phyloP scores from a whole-genome alignment of 257 asterid species.

The Craterostigma plantagineum region DNA sequence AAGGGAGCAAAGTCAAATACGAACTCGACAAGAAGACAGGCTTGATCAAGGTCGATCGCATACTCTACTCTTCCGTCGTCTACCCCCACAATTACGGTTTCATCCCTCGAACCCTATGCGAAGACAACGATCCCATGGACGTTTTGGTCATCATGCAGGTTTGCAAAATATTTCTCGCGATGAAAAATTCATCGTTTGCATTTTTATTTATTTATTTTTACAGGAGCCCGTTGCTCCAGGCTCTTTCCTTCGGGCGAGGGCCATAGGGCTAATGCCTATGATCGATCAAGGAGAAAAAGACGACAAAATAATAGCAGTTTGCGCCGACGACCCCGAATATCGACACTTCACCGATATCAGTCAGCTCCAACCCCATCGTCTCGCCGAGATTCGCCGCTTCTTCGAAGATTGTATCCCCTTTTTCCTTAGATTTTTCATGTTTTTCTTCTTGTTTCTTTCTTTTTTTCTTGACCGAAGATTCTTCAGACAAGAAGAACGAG shows the following conservation, averaged over 20 bases:
- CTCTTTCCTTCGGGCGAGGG: slow-evolving; percentile 88
- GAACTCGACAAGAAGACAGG: slow-evolving; percentile 98
- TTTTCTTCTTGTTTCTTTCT: neutral
- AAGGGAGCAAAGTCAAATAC: slow-evolving; percentile 91
- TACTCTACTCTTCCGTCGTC: slow-evolving; percentile 80
- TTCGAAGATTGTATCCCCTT: slow-evolving; percentile 90
- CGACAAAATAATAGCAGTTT: slow-evolving; percentile 89
- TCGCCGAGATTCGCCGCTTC: slow-evolving; percentile 80
- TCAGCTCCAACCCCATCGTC: slow-evolving; percentile 92
- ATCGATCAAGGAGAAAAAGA: slow-evolving; percentile 98
- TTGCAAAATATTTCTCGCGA: neutral
- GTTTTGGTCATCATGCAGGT: slow-evolving; percentile 97
- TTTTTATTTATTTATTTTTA: neutral
- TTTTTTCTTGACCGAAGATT: no score
- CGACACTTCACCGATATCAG: slow-evolving; percentile 77
- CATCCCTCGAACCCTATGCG: slow-evolving; percentile 93
- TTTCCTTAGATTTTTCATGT: neutral
- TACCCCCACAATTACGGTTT: slow-evolving; percentile 96
- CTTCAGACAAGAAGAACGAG: slow-evolving; percentile 75
- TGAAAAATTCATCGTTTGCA: neutral
- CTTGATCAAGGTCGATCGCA: slow-evolving; percentile 83
- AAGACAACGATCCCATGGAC: slow-evolving; percentile 95
- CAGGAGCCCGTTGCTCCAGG: slow-evolving; percentile 94
- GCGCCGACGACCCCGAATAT: slow-evolving; percentile 95
- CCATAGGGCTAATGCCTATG: slow-evolving; percentile 95